Evolutionary conservation across 129 eudicot species (phyloP).

Genomic region (Flaveria brownii): DNA sequence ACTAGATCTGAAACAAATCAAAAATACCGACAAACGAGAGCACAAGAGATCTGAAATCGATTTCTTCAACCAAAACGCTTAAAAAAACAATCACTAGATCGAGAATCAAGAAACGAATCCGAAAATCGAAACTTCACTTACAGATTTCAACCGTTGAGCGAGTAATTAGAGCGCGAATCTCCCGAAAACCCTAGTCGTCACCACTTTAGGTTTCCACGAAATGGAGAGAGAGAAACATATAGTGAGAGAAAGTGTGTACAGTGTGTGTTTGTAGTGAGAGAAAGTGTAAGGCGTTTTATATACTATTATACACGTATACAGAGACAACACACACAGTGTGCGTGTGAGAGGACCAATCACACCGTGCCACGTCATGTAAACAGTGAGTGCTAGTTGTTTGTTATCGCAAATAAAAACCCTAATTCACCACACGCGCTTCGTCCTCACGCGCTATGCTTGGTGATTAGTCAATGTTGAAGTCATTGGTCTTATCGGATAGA

Average conservation of each 20-base stretch:
- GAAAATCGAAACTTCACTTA: constrained; percentile 27
- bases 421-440: constrained; percentile 23
- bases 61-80: too few species aligned
- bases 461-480: constrained; percentile 30
- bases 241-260: neutral
- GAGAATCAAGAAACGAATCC: too few species aligned
- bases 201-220: constrained; percentile 38
- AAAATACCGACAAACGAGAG: too few species aligned
- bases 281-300: constrained; percentile 7
- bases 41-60: too few species aligned
- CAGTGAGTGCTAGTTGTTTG: constrained; percentile 33
- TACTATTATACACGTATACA: constrained; percentile 24
- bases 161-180: constrained; percentile 41
- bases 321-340: constrained; percentile 22
- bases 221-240: constrained; percentile 31
- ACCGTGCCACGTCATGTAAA: constrained; percentile 10
- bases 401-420: constrained; percentile 31
- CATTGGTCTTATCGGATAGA: constrained; percentile 23
- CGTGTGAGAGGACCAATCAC: neutral
- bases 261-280: constrained; percentile 32
- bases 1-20: too few species aligned
- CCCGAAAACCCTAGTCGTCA: constrained; percentile 43
- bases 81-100: too few species aligned
- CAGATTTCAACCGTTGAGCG: constrained; percentile 27
- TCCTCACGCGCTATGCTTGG: constrained; percentile 19